A percentile compares a stretch with the other conserved stretches of the same genome.
Evolutionary conservation across 768 basidiomycete genomes (phyloP).

Genomic region (Guyanaporus albipodus): DNA sequence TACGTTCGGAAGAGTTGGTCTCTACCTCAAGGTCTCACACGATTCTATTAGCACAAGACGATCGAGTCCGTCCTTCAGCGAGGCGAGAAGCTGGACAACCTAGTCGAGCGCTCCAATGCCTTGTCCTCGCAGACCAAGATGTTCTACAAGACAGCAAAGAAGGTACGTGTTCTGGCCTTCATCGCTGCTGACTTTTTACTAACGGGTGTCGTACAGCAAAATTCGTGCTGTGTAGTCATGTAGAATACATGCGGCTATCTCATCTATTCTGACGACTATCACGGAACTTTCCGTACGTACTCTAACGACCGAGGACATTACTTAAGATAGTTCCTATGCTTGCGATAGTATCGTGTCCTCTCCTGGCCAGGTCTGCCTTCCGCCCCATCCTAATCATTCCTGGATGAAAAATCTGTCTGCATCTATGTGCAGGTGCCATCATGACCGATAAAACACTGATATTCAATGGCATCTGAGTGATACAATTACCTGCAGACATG

Average conservation of each 20-base stretch:
- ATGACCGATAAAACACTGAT: not conserved
- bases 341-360: slow-evolving; percentile 7
- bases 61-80: slow-evolving; percentile 96
- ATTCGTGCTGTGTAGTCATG: slow-evolving; percentile 91
- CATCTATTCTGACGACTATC: slow-evolving; percentile 15
- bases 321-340: slow-evolving; percentile 2
- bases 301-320: slow-evolving; percentile 9
- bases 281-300: slow-evolving; percentile 20
- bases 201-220: slow-evolving; percentile 61
- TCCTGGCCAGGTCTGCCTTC: not conserved
- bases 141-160: slow-evolving; percentile 99
- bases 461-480: no score
- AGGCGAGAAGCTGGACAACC: slow-evolving; percentile 93
- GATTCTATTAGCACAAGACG: slow-evolving; percentile 80
- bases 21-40: not conserved
- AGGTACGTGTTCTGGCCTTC: slow-evolving; percentile 48
- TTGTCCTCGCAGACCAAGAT: slow-evolving; percentile 90
- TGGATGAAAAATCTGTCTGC: slow-evolving; percentile 2
- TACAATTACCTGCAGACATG: no score
- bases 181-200: slow-evolving; percentile 3
- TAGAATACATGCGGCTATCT: slow-evolving; percentile 29
- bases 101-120: slow-evolving; percentile 90
- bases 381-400: not conserved
- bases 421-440: not conserved
- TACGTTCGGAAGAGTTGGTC: slow-evolving; percentile 37